Evolutionary conservation across 192 early-diverging fungal genomes (phyloP).

Genomic region (Allomyces macrogynus): DNA sequence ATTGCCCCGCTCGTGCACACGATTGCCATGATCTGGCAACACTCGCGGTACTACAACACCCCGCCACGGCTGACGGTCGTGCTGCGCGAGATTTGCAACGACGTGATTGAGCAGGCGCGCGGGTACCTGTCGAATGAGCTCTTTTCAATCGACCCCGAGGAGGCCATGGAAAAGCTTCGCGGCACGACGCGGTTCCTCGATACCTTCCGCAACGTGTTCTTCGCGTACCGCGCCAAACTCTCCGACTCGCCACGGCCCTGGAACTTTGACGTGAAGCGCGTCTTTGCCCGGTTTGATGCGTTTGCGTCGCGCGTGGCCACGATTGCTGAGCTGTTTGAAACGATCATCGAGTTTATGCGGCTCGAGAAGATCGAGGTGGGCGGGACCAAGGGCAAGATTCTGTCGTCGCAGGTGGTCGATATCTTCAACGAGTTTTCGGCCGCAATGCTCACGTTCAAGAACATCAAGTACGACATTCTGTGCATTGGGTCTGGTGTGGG

Average conservation of each 20-base stretch:
- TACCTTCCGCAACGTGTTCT: constrained; percentile 28
- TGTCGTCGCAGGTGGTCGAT: constrained; percentile 34
- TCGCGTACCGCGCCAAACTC: constrained; percentile 21
- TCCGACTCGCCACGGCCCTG: constrained; percentile 23
- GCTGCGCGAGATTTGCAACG: constrained; percentile 42
- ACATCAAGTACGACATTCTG: constrained; percentile 40
- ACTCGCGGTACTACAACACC: constrained; percentile 39
- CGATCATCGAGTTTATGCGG: constrained; percentile 47
- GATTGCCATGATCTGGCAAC: constrained; percentile 30
- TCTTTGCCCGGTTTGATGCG: constrained; percentile 30
- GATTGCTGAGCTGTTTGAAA: constrained; percentile 37
- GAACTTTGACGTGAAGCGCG: constrained; percentile 39
- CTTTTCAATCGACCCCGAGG: constrained; percentile 37
- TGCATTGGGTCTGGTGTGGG: constrained; percentile 8
- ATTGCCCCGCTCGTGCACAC: constrained; percentile 32
- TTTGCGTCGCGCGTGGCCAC: constrained; percentile 30
- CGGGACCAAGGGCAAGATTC: constrained; percentile 49
- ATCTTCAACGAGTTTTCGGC: constrained; percentile 38
- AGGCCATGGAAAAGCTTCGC: constrained; percentile 29
- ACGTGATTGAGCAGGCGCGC: constrained; percentile 39
- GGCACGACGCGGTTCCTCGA: constrained; percentile 25
- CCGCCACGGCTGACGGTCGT: constrained; percentile 31
- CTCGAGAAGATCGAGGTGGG: constrained; percentile 49
- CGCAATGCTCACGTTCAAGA: constrained; percentile 22
- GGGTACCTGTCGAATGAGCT: constrained; percentile 34